Evolutionary conservation across 768 basidiomycete genomes (phyloP), one percentile per base, ranked within the genome.

Genomic region (Phaffia australis): DNA sequence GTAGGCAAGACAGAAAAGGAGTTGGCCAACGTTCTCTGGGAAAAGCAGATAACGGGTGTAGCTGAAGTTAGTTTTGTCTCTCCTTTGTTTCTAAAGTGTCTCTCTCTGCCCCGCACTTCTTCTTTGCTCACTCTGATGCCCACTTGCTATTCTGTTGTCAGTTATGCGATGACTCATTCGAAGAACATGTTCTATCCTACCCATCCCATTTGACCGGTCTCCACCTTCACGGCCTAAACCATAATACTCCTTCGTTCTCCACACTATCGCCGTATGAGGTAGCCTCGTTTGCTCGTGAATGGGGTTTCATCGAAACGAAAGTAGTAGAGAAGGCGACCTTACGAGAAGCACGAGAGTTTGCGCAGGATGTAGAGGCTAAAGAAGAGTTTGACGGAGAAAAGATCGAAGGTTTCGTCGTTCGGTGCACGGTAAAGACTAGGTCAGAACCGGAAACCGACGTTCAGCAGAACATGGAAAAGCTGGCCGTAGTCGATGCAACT

Each of bases 151-250:
- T 46, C 42, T 6, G n/a, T 23, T 0, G n/a, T 0, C 71, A 97
- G 93, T 85, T 99, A 7, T 99, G 95, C 74, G 95, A 99, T 73
- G 95, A 99, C 76, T 83, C 82, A 0, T 98, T 98, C 75, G 94
- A 99, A 72, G 94, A 98, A 74, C 95, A 99, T 72, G 94, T 98
- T 63, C 81, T 99, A 0, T 79, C 83, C 0, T 94, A 91, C 73
- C 78, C 89, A 0, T 80, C 83, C 3, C 85, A 94, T 23, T 83
- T 84, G 66, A 88, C 90, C 0, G 94, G 93, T 3, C 83, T 97
- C 0, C 90, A 97, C 72, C 81, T 98, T 0, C 95, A 98, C 78
- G 94, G 94, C 1, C 79, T 98, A 58, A 97, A 98, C 73, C 77
- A 80, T 60, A 84, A 83, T 69, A 74, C 78, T 1, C 81, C 81